Base-by-base conservation (phyloP, 1,284 basidiomycete species). In the Moesziomyces parantarcticus region DNA sequence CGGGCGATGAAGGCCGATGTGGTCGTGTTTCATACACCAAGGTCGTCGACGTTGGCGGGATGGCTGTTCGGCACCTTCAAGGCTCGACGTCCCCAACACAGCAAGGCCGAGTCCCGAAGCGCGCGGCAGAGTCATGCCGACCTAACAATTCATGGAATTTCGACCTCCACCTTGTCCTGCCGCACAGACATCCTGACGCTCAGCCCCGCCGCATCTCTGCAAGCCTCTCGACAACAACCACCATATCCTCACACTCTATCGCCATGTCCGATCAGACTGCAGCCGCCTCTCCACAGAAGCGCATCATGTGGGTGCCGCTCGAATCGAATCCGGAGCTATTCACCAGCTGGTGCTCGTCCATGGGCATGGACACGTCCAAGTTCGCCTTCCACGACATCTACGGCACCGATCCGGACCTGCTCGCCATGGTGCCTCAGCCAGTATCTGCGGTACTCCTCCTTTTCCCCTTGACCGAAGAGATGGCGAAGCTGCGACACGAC, bases 301-400 rank as follows among this genome's bases (percentile, higher is more conserved):
- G 46, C 14, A 49, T 57, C 25, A 72, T 53, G 54, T 84, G 83
- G 83, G 79, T 84, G 1, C 83, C 83, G 13, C 67, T 84, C 41
- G 83, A 84, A 52, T 79, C 82, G 26, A 83, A 84, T 52, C 83
- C 83, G 4, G 83, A 81, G 48, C 73, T 83, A 40, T 83, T 83
- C 64, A 77, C 65, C 36, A 47, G 46, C 32, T 83, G 81, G 81
- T 75, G 76, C 45, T 42, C 58, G 4, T 55, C 47, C 14, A 73
- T 83, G 55, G 82, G 82, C 39, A 56, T 83, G 29, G 74, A 81
- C 52, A 76, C 79, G 2, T 58, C 77, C 8, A 49, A 73, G n/a
- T 85, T 85, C 61, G 74, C 84, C 20, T 87, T 87, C 77, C 81
- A 85, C 56, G 87, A 88, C 75, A 85, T 88, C 36, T 84, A 83